Evolutionary conservation across 495 filamentous ascomycete genomes (phyloP).

Genomic region (Cercophora samala): DNA sequence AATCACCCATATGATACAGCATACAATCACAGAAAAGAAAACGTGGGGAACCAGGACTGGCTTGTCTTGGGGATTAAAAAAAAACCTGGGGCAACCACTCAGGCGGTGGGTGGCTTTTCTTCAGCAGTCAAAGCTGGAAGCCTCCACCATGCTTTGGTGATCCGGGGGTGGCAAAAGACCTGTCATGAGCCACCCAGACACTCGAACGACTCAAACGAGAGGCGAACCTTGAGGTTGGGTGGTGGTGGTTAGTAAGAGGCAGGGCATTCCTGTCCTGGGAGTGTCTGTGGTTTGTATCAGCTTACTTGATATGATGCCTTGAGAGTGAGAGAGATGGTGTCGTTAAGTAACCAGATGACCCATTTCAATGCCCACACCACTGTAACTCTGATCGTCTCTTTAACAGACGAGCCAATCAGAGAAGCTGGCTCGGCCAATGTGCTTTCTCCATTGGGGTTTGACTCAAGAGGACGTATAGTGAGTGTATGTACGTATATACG

Average conservation of each 20-base stretch:
- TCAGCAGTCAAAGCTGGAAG: background rate
- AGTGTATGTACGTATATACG: background rate
- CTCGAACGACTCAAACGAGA: background rate
- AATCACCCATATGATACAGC: background rate
- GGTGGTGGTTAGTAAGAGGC: background rate
- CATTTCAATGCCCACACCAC: no score
- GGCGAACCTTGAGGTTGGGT: background rate
- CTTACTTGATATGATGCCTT: background rate
- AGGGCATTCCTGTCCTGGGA: background rate
- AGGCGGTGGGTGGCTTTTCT: background rate
- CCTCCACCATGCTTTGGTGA: background rate
- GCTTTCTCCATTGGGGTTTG: background rate
- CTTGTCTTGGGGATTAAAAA: background rate
- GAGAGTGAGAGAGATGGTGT: background rate
- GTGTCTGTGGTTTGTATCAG: background rate
- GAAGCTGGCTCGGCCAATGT: background rate
- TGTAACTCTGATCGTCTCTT: background rate
- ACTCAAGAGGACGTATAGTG: background rate
- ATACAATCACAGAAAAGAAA: background rate
- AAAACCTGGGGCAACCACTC: background rate
- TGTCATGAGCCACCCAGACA: background rate
- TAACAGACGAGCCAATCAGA: background rate
- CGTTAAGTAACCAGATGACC: background rate
- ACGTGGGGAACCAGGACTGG: background rate
- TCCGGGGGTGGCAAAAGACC: conserved; percentile 4